Evolutionary conservation across 2,329 filamentous ascomycete genomes (phyloP).

Genomic region (Torrubiella hemipterigena): DNA sequence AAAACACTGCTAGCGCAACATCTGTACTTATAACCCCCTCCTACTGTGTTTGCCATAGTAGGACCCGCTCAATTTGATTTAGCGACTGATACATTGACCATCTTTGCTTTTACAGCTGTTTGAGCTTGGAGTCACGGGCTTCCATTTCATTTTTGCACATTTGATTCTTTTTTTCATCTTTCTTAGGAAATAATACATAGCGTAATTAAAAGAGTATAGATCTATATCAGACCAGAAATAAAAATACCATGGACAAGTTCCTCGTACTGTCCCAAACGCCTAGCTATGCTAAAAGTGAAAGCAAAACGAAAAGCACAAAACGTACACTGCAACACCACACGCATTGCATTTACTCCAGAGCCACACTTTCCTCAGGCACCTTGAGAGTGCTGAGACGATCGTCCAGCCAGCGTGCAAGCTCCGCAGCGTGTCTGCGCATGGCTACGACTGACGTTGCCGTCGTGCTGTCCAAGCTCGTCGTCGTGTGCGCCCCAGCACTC

Average conservation of each 20-base stretch:
- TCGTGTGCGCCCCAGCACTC: conserved; percentile 33
- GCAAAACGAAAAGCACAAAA: neutral
- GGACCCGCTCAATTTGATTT: too few relatives aligned
- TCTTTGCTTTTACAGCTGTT: neutral
- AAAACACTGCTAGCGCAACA: too few relatives aligned
- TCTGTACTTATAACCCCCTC: too few relatives aligned
- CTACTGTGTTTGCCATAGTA: too few relatives aligned
- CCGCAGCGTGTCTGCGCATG: conserved; percentile 44
- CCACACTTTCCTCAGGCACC: conserved; percentile 40
- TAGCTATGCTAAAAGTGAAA: neutral
- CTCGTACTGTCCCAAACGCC: too few relatives aligned
- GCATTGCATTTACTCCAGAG: conserved; percentile 15
- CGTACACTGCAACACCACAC: neutral
- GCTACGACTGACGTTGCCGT: conserved; percentile 34
- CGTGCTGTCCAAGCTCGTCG: conserved; percentile 24
- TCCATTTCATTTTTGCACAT: too few relatives aligned
- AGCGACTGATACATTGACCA: too few relatives aligned
- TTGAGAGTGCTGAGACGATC: conserved; percentile 42
- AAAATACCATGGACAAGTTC: neutral
- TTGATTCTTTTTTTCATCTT: neutral
- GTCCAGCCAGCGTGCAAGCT: conserved; percentile 47
- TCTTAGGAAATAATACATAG: too few relatives aligned
- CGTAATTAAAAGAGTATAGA: neutral
- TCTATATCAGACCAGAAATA: neutral
- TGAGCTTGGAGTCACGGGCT: too few relatives aligned